Evolutionary conservation across 176 grass and related monocot genomes (phyloP).

Genomic region (Bonia amplexicaulis): DNA sequence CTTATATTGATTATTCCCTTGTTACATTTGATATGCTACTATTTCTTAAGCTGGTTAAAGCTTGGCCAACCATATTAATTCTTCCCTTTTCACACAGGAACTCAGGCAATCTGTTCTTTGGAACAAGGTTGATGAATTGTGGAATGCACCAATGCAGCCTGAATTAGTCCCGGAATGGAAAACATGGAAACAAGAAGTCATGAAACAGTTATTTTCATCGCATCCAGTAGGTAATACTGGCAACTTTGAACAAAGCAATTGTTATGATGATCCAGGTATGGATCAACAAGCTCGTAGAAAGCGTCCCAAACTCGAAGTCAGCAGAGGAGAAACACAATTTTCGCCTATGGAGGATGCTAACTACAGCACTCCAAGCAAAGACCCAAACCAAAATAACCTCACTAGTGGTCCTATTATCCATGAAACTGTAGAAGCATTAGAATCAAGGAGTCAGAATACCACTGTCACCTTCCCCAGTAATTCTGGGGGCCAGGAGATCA

Average conservation of each 20-base stretch:
- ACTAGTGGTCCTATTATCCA: not conserved
- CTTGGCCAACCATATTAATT: slow-evolving; percentile 25
- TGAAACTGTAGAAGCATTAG: slow-evolving; percentile 5
- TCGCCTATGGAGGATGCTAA: slow-evolving; percentile 22
- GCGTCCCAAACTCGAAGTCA: slow-evolving; percentile 73
- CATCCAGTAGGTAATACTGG: slow-evolving; percentile 44
- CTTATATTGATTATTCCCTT: slow-evolving; percentile 16
- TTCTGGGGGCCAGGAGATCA: slow-evolving; percentile 24
- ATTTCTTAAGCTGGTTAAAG: not conserved
- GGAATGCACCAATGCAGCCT: slow-evolving; percentile 67
- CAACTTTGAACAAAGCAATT: slow-evolving; percentile 35
- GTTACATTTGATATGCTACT: slow-evolving; percentile 1
- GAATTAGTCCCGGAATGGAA: slow-evolving; percentile 84
- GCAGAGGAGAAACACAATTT: slow-evolving; percentile 53
- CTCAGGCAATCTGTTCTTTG: slow-evolving; percentile 69
- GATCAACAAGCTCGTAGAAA: slow-evolving; percentile 65
- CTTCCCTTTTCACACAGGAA: slow-evolving; percentile 55
- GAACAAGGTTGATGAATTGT: slow-evolving; percentile 60
- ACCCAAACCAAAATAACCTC: slow-evolving; percentile 3
- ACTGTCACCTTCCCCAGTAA: not conserved
- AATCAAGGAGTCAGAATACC: slow-evolving; percentile 27
- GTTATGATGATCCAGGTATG: slow-evolving; percentile 36
- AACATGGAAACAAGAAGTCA: slow-evolving; percentile 87
- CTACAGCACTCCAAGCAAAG: slow-evolving; percentile 2
- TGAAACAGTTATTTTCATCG: slow-evolving; percentile 67